Evolutionary conservation across 2,329 filamentous ascomycete species (phyloP), one percentile per base, ranked within the genome.

Genomic region (Neonectria magnoliae): DNA sequence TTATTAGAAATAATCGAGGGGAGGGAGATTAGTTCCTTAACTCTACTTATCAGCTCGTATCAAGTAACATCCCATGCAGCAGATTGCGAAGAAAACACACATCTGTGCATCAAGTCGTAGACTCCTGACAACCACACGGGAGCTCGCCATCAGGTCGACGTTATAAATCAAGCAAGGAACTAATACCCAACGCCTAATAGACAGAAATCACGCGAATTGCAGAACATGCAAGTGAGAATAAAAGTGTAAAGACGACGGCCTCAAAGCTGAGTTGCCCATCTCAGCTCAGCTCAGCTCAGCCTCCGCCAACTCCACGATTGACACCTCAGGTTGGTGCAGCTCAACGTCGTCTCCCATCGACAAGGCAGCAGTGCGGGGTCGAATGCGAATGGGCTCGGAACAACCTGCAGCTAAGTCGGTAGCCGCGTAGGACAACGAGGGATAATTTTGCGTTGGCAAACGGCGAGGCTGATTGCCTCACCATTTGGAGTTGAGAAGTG

Each of bases 361-460:
- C 55, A 41, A 60, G 61, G 56, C 56, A 60, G 56, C 51, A 55
- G 44, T 56, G 56, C 50, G 61, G 61, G 61, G 61, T 56, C 22
- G 18, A 25, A 41, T n/a, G 4, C 25, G 13, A 25, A 45, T 16
- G n/a, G 38, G 42, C 54, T 20, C 50, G 22, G 18, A 45, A 29
- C 44, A 22, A 38, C 50, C 42, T 48, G 25, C 54, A 57, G n/a
- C 48, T 51, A 33, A 33, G n/a, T 31, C 48, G 7, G 48, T 20
- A 20, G 29, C 48, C 16, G 48, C 48, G 27, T 51, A 29, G 16
- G 27, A 51, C 20, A n/a, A 29, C 47, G 27, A 48, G 27, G 27
- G 47, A 29, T n/a, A 50, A 31, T 7, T 16, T 11, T 4, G 2
- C 27, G 25, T 29, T 8, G 47, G 5, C 25, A 50, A 31, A 50